Evolutionary conservation across 2,329 filamentous ascomycete species (phyloP).

Genomic region (Pseudopyricularia javanii): DNA sequence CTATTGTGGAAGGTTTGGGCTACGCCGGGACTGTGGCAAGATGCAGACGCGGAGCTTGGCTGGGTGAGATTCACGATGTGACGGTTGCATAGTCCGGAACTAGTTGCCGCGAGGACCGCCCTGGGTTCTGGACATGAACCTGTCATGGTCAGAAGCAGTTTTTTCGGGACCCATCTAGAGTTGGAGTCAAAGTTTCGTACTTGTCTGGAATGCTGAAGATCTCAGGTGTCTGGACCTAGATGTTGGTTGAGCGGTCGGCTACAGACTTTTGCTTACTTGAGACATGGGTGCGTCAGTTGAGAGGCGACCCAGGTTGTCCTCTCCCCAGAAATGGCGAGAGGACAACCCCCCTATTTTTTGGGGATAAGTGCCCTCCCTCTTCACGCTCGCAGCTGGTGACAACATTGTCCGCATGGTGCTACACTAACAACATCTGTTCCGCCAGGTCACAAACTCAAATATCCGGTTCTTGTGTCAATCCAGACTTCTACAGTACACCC

Average conservation of each 20-base stretch:
- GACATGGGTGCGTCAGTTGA: slow-evolving; percentile 1
- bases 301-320: slow-evolving; percentile 34
- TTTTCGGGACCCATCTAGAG: slow-evolving; percentile 70
- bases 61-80: not conserved
- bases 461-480: not conserved
- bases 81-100: not conserved
- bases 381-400: not conserved
- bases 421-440: not conserved
- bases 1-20: not conserved
- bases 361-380: slow-evolving; percentile 33
- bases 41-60: not conserved
- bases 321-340: slow-evolving; percentile 37
- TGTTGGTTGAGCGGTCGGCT: not conserved
- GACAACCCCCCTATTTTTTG: slow-evolving; percentile 30
- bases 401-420: not conserved
- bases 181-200: slow-evolving; percentile 90
- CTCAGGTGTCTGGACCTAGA: not conserved
- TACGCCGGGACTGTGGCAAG: not conserved
- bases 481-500: not conserved
- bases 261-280: slow-evolving; percentile 3
- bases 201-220: slow-evolving; percentile 49
- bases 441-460: not conserved
- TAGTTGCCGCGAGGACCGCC: not conserved
- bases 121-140: not conserved
- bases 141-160: not conserved